These are phyloP conservation scores for Elsinoe ampelina DNA, from an alignment of 2,329 filamentous ascomycete species.

Conservation along the genomic window DNA sequence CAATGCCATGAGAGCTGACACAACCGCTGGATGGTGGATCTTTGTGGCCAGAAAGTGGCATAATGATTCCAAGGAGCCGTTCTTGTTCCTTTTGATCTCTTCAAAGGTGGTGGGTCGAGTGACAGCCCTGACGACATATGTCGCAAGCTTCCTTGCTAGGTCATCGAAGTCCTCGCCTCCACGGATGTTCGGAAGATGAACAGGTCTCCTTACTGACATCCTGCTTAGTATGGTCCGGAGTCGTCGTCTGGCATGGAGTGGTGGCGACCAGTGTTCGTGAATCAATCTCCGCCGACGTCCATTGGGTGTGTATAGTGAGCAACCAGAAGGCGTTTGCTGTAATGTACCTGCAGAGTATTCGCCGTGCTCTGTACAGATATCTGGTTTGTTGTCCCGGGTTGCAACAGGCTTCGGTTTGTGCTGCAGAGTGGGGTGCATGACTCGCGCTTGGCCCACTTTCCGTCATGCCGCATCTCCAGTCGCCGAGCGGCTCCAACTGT, in stretches of 20 bases:
- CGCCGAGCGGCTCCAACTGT: background rate
- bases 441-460: background rate
- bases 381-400: no score
- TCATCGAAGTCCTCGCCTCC: constrained; percentile 52
- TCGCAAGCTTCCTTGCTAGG: constrained; percentile 58
- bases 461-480: constrained; percentile 4
- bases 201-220: background rate
- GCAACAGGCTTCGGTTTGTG: no score
- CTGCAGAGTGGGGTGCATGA: background rate
- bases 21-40: constrained; percentile 59
- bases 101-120: constrained; percentile 61
- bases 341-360: background rate
- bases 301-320: no score
- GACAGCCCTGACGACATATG: constrained; percentile 55
- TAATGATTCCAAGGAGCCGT: constrained; percentile 47
- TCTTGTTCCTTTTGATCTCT: constrained; percentile 58
- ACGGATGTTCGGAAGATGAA: constrained; percentile 36
- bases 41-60: constrained; percentile 55
- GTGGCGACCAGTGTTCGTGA: no score
- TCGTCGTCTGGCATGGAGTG: background rate
- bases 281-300: no score
- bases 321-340: background rate
- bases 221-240: background rate
- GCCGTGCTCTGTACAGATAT: background rate
- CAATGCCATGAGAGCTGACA: constrained; percentile 65